Conservation (phyloP, 768 basidiomycete species). For the Leccinum boreale region DNA sequence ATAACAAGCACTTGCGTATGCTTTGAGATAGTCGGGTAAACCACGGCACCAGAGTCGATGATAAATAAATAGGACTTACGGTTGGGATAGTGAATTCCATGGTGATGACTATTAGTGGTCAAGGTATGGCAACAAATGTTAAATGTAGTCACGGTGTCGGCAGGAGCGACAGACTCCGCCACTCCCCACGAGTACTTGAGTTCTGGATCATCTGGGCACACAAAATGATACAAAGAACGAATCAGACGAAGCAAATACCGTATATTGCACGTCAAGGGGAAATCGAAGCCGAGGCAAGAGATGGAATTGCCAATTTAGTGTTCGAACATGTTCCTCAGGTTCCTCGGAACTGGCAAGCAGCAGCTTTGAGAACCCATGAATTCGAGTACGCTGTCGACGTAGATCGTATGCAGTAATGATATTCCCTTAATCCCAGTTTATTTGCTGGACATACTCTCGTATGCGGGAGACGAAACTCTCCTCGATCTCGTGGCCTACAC, state of each 20-base stretch:
- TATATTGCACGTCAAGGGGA: slow-evolving; percentile 2
- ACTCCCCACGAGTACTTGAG: not conserved
- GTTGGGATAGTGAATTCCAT: slow-evolving; percentile 20
- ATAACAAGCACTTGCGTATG: slow-evolving; percentile 41
- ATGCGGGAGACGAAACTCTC: slow-evolving; percentile 77
- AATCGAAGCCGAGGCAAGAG: not conserved
- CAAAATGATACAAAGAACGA: not conserved
- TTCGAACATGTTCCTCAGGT: not conserved
- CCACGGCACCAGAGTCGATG: not conserved
- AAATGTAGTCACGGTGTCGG: not conserved
- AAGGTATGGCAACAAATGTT: not conserved
- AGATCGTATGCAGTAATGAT: not conserved
- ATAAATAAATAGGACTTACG: slow-evolving; percentile 11
- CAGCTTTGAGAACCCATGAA: slow-evolving; percentile 1
- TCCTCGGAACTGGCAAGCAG: not conserved
- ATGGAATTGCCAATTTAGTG: not conserved
- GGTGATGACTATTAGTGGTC: not conserved
- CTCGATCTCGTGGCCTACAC: slow-evolving; percentile 67
- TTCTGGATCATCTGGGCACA: not conserved
- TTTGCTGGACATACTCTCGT: slow-evolving; percentile 64
- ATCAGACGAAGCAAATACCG: not conserved
- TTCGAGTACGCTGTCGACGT: not conserved
- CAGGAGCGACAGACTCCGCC: not conserved
- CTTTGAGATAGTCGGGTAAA: slow-evolving; percentile 8
- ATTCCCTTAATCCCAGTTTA: slow-evolving; percentile 68